Conservation (phyloP, 2,329 filamentous ascomycete species). For the Exophiala bonariae region DNA sequence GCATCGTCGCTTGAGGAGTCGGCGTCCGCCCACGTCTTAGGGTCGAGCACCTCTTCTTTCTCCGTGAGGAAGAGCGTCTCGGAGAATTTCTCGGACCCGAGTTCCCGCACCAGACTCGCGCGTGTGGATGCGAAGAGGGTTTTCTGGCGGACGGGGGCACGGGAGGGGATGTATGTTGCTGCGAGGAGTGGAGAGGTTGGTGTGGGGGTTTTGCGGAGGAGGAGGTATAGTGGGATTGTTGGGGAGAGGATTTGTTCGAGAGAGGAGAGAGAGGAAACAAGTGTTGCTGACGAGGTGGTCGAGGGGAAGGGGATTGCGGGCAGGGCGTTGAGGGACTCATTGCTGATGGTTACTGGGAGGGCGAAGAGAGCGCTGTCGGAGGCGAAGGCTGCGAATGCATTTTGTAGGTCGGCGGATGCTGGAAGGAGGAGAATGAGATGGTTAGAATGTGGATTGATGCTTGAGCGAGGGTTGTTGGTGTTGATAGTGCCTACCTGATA, state of each 20-base stretch:
- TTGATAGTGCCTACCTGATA: constrained; percentile 38
- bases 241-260: constrained; percentile 54
- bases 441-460: constrained; percentile 4
- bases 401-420: constrained; percentile 49
- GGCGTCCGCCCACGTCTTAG: constrained; percentile 23
- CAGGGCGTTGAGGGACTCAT: constrained; percentile 44
- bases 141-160: constrained; percentile 64
- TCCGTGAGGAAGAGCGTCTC: constrained; percentile 61
- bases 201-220: constrained; percentile 48
- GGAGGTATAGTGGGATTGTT: constrained; percentile 60
- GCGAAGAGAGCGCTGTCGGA: constrained; percentile 43
- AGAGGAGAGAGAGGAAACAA: constrained; percentile 51
- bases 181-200: constrained; percentile 43
- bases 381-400: constrained; percentile 47
- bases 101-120: constrained; percentile 58
- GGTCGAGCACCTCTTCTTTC: constrained; percentile 55
- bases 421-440: constrained; percentile 3
- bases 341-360: constrained; percentile 47
- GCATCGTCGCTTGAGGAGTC: constrained; percentile 35
- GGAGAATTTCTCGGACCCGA: constrained; percentile 61
- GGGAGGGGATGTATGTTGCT: constrained; percentile 63
- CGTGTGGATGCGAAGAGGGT: constrained; percentile 67
- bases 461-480: not conserved
- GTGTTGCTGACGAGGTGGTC: constrained; percentile 36
- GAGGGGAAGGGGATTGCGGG: constrained; percentile 40